These are phyloP conservation scores for Paramecium bursaria DNA, from an alignment of 73 alveolate species.

Conservation along the genomic window DNA sequence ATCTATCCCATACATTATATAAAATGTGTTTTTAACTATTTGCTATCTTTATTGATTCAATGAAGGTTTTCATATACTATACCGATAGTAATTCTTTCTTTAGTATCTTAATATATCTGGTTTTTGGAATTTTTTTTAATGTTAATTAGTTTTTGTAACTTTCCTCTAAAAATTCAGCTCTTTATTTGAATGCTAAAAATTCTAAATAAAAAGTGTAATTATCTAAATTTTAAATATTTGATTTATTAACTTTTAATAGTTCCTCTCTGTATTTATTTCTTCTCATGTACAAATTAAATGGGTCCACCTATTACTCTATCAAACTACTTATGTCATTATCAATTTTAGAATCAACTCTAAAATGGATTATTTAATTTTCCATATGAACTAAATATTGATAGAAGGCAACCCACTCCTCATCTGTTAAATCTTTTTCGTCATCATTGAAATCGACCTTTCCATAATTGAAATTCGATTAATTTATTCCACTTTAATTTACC, in stretches of 20 bases:
- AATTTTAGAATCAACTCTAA: neutral
- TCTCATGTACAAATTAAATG: neutral
- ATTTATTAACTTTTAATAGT: no score
- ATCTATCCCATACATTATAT: constrained; percentile 8
- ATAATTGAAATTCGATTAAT: constrained; percentile 11
- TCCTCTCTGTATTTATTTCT: constrained; percentile 6
- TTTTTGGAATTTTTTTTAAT: no score
- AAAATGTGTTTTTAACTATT: constrained; percentile 1
- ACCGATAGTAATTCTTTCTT: no score
- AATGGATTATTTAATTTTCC: neutral
- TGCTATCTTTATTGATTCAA: constrained; percentile 26
- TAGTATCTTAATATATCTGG: no score
- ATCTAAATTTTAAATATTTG: no score
- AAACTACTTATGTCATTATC: no score
- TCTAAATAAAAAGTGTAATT: no score
- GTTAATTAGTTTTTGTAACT: no score
- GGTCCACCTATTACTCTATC: no score
- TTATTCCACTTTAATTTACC: neutral
- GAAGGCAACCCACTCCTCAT: constrained; percentile 40
- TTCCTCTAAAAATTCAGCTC: no score
- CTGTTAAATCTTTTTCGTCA: constrained; percentile 4
- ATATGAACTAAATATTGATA: constrained; percentile 49
- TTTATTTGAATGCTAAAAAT: no score
- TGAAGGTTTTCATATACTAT: constrained; percentile 8
- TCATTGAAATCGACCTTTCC: neutral